Conservation (phyloP, 139 green algal species). For the Chlamydomonas incerta region DNA sequence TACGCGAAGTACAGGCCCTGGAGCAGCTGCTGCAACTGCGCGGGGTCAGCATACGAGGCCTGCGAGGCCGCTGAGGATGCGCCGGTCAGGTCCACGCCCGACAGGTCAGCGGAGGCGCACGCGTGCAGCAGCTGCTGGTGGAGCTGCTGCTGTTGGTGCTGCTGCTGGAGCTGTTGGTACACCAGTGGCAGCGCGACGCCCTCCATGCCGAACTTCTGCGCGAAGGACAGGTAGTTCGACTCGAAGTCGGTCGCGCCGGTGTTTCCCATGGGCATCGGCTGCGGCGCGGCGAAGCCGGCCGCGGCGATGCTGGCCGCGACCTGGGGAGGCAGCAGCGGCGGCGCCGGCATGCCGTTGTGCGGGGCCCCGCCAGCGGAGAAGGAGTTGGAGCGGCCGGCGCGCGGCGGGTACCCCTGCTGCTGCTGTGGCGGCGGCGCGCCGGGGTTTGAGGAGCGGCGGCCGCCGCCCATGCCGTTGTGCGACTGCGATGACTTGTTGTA, state of each 20-base stretch:
- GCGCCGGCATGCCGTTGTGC: not conserved
- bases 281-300: not conserved
- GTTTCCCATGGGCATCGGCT: not conserved
- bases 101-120: not conserved
- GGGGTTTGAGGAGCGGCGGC: conserved; percentile 20
- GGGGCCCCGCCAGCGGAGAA: conserved; percentile 24
- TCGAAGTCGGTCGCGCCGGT: not conserved
- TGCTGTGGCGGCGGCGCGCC: not conserved
- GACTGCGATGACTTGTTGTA: no score
- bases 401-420: conserved; percentile 1
- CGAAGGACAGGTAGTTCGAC: conserved; percentile 1
- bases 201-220: conserved; percentile 39
- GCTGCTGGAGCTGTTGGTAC: conserved; percentile 38
- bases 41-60: conserved; percentile 8
- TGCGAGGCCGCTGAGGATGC: not conserved
- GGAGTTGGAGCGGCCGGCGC: conserved; percentile 20
- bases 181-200: not conserved
- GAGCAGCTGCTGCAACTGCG: conserved; percentile 30
- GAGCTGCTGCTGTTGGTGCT: conserved; percentile 33
- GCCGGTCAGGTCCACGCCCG: not conserved
- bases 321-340: conserved; percentile 19
- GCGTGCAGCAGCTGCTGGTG: conserved; percentile 3
- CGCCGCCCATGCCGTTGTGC: not conserved
- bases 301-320: conserved; percentile 39
- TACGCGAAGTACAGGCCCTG: conserved; percentile 36